Percentiles rank a stretch among this genome's conserved stretches.
Conservation (phyloP, 163 green algal genomes). For the Chlamydomonas reinhardtii region DNA sequence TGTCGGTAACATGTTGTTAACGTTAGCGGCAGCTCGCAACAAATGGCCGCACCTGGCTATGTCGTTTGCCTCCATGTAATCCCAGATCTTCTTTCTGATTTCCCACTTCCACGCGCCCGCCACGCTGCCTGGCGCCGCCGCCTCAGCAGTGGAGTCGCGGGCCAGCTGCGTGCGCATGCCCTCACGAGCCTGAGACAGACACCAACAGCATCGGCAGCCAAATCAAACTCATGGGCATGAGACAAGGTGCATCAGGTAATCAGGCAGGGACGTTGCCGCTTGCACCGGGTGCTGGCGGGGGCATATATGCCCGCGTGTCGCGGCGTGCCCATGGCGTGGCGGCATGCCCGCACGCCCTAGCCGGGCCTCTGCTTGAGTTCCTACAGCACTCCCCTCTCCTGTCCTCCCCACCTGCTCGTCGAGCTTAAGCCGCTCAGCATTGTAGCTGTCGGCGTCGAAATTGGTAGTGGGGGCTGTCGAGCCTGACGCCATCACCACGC, state of each 20-base stretch:
- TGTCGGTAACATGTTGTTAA: too few species aligned
- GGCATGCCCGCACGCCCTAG: too few species aligned
- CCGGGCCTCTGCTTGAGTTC: too few species aligned
- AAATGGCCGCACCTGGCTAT: constrained; percentile 69
- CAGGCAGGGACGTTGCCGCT: too few species aligned
- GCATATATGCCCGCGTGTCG: too few species aligned
- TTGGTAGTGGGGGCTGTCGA: not conserved
- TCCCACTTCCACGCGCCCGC: constrained; percentile 66
- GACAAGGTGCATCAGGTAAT: too few species aligned
- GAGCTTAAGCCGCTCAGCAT: constrained; percentile 52
- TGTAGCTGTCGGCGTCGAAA: constrained; percentile 59
- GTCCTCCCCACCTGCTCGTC: constrained; percentile 58
- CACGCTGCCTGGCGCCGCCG: constrained; percentile 52
- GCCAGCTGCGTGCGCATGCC: constrained; percentile 49
- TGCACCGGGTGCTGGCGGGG: too few species aligned
- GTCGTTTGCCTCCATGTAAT: constrained; percentile 78
- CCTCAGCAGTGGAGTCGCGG: constrained; percentile 44
- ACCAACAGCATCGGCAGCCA: not conserved
- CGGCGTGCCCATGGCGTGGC: too few species aligned
- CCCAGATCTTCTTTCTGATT: constrained; percentile 73
- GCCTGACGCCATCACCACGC: not conserved
- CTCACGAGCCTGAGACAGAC: constrained; percentile 30
- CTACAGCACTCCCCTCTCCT: too few species aligned
- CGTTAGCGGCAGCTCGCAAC: too few species aligned
- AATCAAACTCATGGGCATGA: too few species aligned